Evolutionary conservation across 2,329 filamentous ascomycete species (phyloP), one percentile per base, ranked within the genome.

Genomic region (Stagonosporopsis chrysanthemi): DNA sequence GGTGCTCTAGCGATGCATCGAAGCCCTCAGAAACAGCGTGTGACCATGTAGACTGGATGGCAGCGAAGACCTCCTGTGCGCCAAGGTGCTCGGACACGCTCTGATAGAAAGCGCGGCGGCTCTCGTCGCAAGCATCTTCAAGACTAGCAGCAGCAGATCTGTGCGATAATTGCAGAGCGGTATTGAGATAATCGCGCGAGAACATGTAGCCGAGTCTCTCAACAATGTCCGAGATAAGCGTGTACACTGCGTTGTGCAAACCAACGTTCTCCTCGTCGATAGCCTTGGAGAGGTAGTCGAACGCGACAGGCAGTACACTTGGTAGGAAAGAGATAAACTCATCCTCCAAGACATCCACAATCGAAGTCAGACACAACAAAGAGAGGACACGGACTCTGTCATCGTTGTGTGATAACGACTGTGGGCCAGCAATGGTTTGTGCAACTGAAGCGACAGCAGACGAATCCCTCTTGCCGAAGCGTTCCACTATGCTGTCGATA

Each of bases 401-500:
- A 68, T 96, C 90, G 12, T 83, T 77, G 72, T 90, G 88, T 35
- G 90, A 90, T 45, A 98, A 84, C 62, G 91, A 94, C 62, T 90
- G 82, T 52, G 87, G 80, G 39, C 92, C 88, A 35, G 90, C 88
- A 67, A 99, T 89, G 1, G 89, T 89, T 57, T 87, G 82, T 4
- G 92, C 91, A 5, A 92, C 90, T 4, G 85, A 85, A 24, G 90
- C 83, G 41, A 97, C 90, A 41, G 87, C 88, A 64, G 90, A 86
- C 1, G 90, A 83, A 69, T 97, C 91, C 75, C 93, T 96, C 81
- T 95, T 96, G 65, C 95, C 96, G 74, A 97, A 98, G 75, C 94
- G 94, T 77, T 97, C 93, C 2, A 91, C 86, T 61, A 99, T 96
- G 75, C 91, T 91, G 78, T 97, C 93, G 41, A 98, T 89, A 67